Percentiles rank a stretch among this genome's conserved stretches.
Evolutionary conservation across 148 eudicot species (phyloP).

Genomic region (Selenicereus undatus): DNA sequence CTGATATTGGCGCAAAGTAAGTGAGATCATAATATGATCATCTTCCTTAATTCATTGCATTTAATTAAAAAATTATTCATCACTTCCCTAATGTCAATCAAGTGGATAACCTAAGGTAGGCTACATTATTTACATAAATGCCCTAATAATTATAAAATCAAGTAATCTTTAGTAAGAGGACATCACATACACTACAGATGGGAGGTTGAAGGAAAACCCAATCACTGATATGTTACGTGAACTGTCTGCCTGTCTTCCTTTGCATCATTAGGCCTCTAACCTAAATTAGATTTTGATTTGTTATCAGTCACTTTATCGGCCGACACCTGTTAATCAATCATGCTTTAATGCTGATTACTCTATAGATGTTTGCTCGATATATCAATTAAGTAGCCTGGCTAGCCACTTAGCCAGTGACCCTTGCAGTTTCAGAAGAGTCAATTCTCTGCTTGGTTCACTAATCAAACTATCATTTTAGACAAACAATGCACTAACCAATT

Average conservation of each 20-base stretch:
- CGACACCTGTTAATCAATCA: constrained; percentile 28
- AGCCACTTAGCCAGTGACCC: constrained; percentile 8
- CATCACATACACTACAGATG: constrained; percentile 2
- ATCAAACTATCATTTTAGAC: background rate
- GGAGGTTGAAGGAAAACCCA: constrained; percentile 43
- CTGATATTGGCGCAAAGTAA: constrained; percentile 10
- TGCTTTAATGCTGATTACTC: constrained; percentile 15
- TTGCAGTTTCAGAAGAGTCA: constrained; percentile 22
- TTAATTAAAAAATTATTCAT: background rate
- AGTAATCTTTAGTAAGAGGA: background rate
- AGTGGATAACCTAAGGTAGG: constrained; percentile 21
- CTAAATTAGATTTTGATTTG: constrained; percentile 9
- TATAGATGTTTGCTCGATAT: background rate
- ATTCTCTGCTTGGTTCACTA: background rate
- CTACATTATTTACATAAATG: background rate
- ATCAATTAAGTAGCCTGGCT: no score
- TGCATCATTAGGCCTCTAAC: constrained; percentile 25
- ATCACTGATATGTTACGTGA: constrained; percentile 41
- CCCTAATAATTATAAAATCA: background rate
- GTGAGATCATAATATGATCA: constrained; percentile 16
- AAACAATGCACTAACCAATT: background rate
- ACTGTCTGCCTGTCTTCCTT: constrained; percentile 29
- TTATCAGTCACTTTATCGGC: constrained; percentile 27
- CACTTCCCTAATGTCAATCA: background rate
- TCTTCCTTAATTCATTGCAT: constrained; percentile 15